Percentiles rank a stretch among this genome's conserved stretches.
These are phyloP conservation scores for Litchi chinensis DNA, from an alignment of 345 rosid genomes.

Conservation along the genomic window DNA sequence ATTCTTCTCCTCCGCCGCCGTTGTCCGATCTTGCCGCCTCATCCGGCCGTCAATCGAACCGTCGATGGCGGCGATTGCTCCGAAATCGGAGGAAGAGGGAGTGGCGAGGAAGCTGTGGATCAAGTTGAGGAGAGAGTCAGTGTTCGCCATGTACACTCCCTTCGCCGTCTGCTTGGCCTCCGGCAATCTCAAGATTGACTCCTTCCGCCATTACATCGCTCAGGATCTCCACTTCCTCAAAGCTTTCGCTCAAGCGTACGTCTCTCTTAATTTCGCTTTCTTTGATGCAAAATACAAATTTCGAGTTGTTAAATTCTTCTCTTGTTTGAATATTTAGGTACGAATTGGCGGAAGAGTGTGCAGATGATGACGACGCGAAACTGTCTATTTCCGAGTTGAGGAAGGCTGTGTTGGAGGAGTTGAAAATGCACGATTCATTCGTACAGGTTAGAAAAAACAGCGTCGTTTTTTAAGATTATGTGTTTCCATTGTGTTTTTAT, in stretches of 20 bases:
- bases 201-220: slow-evolving; percentile 72
- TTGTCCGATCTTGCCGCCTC: slow-evolving; percentile 24
- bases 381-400: slow-evolving; percentile 68
- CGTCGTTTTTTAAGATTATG: not conserved
- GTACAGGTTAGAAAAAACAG: slow-evolving; percentile 47
- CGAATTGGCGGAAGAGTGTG: slow-evolving; percentile 85
- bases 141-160: slow-evolving; percentile 75
- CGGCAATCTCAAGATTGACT: slow-evolving; percentile 71
- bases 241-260: slow-evolving; percentile 91
- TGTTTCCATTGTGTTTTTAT: slow-evolving; percentile 5
- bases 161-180: slow-evolving; percentile 74
- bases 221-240: slow-evolving; percentile 90
- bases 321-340: slow-evolving; percentile 49
- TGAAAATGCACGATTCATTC: slow-evolving; percentile 77
- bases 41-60: slow-evolving; percentile 31
- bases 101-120: slow-evolving; percentile 72
- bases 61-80: slow-evolving; percentile 46
- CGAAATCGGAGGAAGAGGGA: slow-evolving; percentile 50
- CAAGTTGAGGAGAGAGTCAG: slow-evolving; percentile 63
- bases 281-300: no score
- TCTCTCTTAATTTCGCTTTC: not conserved
- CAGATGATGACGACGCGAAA: slow-evolving; percentile 96
- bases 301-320: slow-evolving; percentile 7
- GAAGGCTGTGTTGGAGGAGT: slow-evolving; percentile 67
- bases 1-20: slow-evolving; percentile 20